Conservation (phyloP, 139 green algal species). For the Marvania coccoides region DNA sequence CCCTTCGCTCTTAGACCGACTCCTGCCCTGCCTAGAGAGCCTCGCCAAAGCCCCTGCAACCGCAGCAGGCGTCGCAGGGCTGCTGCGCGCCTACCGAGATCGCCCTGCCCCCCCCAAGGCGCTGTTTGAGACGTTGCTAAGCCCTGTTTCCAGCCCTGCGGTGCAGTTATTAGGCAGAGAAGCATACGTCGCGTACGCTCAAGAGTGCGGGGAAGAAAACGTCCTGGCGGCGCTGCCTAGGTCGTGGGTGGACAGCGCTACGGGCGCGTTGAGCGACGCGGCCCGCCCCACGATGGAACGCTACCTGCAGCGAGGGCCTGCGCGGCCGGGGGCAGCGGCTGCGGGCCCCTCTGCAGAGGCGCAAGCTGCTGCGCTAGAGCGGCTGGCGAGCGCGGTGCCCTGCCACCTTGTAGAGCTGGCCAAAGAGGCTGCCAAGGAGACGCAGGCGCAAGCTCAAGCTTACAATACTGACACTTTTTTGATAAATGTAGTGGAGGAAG, state of each 20-base stretch:
- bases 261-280: background rate
- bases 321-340: no score
- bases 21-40: background rate
- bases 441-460: no score
- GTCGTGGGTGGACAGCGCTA: background rate
- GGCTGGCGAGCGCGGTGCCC: no score
- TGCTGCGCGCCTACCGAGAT: background rate
- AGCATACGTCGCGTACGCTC: constrained; percentile 2
- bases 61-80: background rate
- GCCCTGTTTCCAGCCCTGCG: background rate
- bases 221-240: background rate
- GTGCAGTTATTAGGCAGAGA: constrained; percentile 4
- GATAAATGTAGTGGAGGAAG: no score
- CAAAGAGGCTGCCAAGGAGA: no score
- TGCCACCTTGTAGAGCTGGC: no score
- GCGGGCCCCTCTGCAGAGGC: background rate
- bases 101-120: background rate
- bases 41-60: background rate
- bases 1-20: background rate
- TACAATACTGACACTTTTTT: no score
- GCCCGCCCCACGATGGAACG: background rate
- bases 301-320: no score
- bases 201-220: background rate
- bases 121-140: constrained; percentile 5
- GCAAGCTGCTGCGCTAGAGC: background rate